Evolutionary conservation across 2,329 filamentous ascomycete species (phyloP).

Genomic region (Colletotrichum salicis): DNA sequence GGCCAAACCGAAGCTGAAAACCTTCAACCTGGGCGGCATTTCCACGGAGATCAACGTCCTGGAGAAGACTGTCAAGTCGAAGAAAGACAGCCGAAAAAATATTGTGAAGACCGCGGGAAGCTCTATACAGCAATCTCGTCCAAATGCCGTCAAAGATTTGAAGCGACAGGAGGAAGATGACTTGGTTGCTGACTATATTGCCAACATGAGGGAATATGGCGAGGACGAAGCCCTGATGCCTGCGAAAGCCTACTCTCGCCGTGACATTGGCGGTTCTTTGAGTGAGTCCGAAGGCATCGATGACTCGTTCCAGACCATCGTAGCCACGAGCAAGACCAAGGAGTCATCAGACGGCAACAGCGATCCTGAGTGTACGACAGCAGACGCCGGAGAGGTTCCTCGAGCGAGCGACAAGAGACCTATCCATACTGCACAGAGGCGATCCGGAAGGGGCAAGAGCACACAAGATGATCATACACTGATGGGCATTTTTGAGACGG

Average conservation of each 20-base stretch:
- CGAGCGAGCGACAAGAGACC: not conserved
- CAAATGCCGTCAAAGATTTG: not conserved
- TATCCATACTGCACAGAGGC: not conserved
- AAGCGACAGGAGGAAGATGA: slow-evolving; percentile 60
- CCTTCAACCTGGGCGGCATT: slow-evolving; percentile 42
- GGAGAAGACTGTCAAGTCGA: slow-evolving; percentile 36
- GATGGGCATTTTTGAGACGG: not conserved
- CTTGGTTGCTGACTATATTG: slow-evolving; percentile 76
- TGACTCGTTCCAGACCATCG: slow-evolving; percentile 21
- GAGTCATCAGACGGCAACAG: not conserved
- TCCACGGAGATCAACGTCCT: slow-evolving; percentile 46
- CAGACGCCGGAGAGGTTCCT: not conserved
- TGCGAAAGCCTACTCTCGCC: slow-evolving; percentile 64
- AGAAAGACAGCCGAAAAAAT: slow-evolving; percentile 27
- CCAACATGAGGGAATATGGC: slow-evolving; percentile 67
- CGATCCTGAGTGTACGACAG: not conserved
- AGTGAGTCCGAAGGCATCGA: slow-evolving; percentile 42
- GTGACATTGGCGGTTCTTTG: slow-evolving; percentile 41
- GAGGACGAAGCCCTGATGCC: slow-evolving; percentile 70
- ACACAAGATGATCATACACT: not conserved
- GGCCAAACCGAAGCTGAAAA: slow-evolving; percentile 39
- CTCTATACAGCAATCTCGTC: not conserved
- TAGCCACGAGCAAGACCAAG: not conserved
- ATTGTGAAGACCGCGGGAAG: not conserved
- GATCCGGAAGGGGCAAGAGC: not conserved